Conservation (phyloP, 2,329 filamentous ascomycete species). For the Clarireedia sp. region DNA sequence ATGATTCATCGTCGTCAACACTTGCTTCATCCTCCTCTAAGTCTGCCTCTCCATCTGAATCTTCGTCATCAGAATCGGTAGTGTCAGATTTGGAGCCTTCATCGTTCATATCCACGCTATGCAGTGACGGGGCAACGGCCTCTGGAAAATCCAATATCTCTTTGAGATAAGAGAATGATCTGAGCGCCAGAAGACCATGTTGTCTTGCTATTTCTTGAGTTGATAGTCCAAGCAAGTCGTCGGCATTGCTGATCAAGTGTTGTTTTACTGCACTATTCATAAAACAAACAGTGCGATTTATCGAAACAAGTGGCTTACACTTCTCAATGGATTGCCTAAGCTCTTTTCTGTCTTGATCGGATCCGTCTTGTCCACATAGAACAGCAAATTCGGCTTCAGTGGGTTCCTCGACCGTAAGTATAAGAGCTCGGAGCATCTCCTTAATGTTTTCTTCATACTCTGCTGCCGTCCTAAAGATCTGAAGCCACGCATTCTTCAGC, state of each 20-base stretch:
- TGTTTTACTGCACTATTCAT: not conserved
- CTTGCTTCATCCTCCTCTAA: not conserved
- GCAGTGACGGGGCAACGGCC: not conserved
- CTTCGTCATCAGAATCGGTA: not conserved
- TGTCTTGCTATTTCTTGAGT: not conserved
- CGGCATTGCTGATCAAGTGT: not conserved
- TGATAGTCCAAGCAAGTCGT: not conserved
- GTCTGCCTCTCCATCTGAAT: not conserved
- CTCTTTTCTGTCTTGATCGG: not conserved
- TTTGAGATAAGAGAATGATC: constrained; percentile 2
- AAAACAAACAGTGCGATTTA: not conserved
- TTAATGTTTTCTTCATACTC: not conserved
- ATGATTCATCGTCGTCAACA: not conserved
- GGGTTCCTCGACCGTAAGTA: constrained; percentile 4
- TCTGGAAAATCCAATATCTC: not conserved
- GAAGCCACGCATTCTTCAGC: not conserved
- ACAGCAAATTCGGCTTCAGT: constrained; percentile 2
- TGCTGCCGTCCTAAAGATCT: not conserved
- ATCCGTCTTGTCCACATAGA: not conserved
- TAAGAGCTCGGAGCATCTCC: constrained; percentile 2
- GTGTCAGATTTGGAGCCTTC: not conserved
- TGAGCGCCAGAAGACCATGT: constrained; percentile 1
- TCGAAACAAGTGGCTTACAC: not conserved
- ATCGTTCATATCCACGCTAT: not conserved
- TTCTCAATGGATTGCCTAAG: not conserved